Conservation (phyloP, 176 grass and related monocot genomes). For the Otatea glauca region DNA sequence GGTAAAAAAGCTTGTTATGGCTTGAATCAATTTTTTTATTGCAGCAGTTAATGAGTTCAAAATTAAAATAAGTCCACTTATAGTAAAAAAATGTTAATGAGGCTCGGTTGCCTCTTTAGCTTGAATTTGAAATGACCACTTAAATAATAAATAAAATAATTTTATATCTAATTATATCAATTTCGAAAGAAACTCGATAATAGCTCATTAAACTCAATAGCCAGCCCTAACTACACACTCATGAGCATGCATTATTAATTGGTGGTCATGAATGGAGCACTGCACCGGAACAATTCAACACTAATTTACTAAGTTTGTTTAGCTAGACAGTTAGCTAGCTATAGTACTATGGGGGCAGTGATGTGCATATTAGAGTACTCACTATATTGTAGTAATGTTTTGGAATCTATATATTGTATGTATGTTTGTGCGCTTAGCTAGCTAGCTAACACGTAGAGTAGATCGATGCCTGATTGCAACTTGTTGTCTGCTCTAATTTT, state of each 20-base stretch:
- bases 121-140: no score
- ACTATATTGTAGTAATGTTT: constrained; percentile 32
- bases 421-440: neutral
- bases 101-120: no score
- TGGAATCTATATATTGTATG: constrained; percentile 37
- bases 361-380: constrained; percentile 32
- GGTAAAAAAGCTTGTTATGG: no score
- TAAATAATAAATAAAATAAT: no score
- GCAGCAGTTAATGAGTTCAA: no score
- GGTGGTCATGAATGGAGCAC: constrained; percentile 27
- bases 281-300: constrained; percentile 42
- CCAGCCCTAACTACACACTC: no score
- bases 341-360: constrained; percentile 8
- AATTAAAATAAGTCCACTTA: no score
- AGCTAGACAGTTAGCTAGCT: constrained; percentile 40
- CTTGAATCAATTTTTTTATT: no score
- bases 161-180: no score
- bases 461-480: constrained; percentile 21
- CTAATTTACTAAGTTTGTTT: constrained; percentile 23
- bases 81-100: no score
- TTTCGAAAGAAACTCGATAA: no score
- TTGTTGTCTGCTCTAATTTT: constrained; percentile 34
- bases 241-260: constrained; percentile 39
- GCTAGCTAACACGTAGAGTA: constrained; percentile 31
- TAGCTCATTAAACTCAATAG: no score